phyloP scores from a whole-genome alignment of 2,329 filamentous ascomycete species.

The Colletotrichum scovillei region DNA sequence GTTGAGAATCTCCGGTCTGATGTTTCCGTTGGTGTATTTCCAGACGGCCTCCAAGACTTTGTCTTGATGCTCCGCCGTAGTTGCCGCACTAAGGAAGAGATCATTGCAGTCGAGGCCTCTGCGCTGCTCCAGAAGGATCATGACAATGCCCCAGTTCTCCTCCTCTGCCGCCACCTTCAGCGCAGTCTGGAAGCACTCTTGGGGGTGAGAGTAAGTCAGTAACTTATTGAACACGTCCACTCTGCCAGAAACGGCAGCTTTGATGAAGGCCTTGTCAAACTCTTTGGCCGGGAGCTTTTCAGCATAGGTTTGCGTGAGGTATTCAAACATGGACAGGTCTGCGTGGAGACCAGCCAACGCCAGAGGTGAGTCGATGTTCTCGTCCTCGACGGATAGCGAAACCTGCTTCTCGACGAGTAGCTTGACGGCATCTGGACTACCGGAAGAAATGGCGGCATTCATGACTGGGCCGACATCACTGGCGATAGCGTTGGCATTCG shows the following conservation, averaged over 20 bases:
- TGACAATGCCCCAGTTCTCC: slow-evolving; percentile 52
- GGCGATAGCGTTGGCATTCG: slow-evolving; percentile 48
- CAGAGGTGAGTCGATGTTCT: slow-evolving; percentile 46
- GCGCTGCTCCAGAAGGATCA: slow-evolving; percentile 47
- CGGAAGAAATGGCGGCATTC: slow-evolving; percentile 54
- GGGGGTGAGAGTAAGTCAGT: slow-evolving; percentile 47
- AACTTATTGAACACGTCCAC: slow-evolving; percentile 52
- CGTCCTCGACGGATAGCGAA: slow-evolving; percentile 45
- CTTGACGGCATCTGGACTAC: slow-evolving; percentile 52
- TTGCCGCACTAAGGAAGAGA: slow-evolving; percentile 47
- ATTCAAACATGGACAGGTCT: slow-evolving; percentile 54
- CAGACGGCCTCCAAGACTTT: slow-evolving; percentile 50
- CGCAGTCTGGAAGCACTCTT: slow-evolving; percentile 46
- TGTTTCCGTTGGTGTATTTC: slow-evolving; percentile 48
- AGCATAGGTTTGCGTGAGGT: slow-evolving; percentile 51
- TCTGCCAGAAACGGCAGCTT: slow-evolving; percentile 51
- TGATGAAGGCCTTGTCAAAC: slow-evolving; percentile 51
- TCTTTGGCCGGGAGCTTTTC: slow-evolving; percentile 51
- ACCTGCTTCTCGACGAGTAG: slow-evolving; percentile 52
- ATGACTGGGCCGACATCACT: slow-evolving; percentile 47
- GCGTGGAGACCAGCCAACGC: slow-evolving; percentile 51
- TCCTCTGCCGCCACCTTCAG: slow-evolving; percentile 46
- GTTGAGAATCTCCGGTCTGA: slow-evolving; percentile 46
- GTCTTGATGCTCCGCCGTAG: slow-evolving; percentile 47
- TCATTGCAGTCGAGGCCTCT: slow-evolving; percentile 47